Percentiles rank a stretch among this genome's conserved stretches.
phyloP scores from a whole-genome alignment of 345 rosid species.

The Garcia nutans region DNA sequence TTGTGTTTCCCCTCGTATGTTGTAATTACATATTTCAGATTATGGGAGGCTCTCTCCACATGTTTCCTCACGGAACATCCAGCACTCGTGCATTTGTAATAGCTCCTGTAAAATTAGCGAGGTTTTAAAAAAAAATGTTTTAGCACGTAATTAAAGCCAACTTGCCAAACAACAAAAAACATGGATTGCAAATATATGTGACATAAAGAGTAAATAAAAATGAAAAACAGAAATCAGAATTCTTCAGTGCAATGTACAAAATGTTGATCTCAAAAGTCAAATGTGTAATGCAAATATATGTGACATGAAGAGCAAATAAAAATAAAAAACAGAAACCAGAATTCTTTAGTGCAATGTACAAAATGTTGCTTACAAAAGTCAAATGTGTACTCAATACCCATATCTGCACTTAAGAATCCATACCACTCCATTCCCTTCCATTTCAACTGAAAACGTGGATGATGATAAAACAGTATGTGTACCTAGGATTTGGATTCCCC shows the following conservation, averaged over 20 bases:
- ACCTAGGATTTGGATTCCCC: constrained; percentile 81
- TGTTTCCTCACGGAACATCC: constrained; percentile 67
- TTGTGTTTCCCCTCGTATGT: constrained; percentile 73
- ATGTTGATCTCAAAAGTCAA: neutral
- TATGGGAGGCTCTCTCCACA: constrained; percentile 67
- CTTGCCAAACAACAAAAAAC: neutral
- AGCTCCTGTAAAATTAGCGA: constrained; percentile 45
- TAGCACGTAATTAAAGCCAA: neutral
- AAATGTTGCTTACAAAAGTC: neutral
- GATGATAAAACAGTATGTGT: constrained; percentile 9
- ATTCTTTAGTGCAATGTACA: neutral
- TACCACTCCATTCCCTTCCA: no score
- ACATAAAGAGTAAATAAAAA: neutral
- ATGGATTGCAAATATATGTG: neutral
- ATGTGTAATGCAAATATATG: neutral
- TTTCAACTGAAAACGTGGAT: neutral
- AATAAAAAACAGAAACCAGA: neutral
- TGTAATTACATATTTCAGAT: constrained; percentile 53
- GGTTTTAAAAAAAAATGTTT: neutral
- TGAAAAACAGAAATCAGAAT: neutral
- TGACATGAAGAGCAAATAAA: neutral
- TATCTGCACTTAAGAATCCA: neutral
- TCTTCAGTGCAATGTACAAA: neutral
- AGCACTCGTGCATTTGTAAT: constrained; percentile 66
- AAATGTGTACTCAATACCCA: neutral